Evolutionary conservation across 805 yeast species (phyloP).

Genomic region (Lipomyces orientalis): DNA sequence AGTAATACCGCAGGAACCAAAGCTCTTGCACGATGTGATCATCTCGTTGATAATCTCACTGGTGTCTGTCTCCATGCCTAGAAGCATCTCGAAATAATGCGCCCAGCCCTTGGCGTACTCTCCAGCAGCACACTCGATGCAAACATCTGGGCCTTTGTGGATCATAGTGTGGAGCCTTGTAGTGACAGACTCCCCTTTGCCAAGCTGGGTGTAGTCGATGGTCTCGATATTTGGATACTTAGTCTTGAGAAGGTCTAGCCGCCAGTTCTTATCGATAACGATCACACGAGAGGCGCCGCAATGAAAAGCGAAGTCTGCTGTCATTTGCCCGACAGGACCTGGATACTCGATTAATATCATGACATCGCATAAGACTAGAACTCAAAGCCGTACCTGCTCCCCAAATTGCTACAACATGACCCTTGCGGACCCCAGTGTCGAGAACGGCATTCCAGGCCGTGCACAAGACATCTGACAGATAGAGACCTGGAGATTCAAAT

Average conservation of each 20-base stretch:
- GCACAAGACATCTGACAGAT: constrained; percentile 19
- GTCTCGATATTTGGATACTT: neutral
- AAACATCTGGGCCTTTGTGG: constrained; percentile 13
- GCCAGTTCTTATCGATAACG: constrained; percentile 15
- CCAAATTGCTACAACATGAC: neutral
- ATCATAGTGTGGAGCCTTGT: constrained; percentile 2
- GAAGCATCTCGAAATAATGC: constrained; percentile 15
- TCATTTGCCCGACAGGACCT: neutral
- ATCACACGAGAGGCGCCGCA: constrained; percentile 15
- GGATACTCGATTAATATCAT: constrained; percentile 13
- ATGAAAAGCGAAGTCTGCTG: constrained; percentile 8
- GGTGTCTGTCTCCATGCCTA: constrained; percentile 24
- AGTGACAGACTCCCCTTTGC: constrained; percentile 1
- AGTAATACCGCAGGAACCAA: too few species aligned
- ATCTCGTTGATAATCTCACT: constrained; percentile 13
- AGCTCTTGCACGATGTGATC: neutral
- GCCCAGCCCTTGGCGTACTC: constrained; percentile 9
- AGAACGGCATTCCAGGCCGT: constrained; percentile 16
- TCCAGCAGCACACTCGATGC: constrained; percentile 15
- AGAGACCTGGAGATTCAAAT: neutral
- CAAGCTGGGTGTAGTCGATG: constrained; percentile 7
- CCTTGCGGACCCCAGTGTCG: neutral
- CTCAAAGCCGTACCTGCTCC: neutral
- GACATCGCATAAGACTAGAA: neutral
- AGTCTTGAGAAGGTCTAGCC: neutral